Evolutionary conservation across 1,139 yeast species (phyloP).

Genomic region (Hansenula lynferdii): DNA sequence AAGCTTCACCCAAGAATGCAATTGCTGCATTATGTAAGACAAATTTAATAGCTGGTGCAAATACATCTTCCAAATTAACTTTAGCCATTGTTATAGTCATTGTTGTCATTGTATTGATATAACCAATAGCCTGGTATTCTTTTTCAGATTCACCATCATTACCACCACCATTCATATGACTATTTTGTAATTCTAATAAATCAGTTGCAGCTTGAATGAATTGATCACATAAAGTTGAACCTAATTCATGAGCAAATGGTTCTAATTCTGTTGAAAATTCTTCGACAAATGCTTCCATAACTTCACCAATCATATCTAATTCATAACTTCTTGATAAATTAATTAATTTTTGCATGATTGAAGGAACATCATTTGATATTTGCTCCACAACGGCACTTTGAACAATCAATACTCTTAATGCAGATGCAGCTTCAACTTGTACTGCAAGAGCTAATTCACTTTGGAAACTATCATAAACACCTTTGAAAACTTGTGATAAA

Average conservation of each 20-base stretch:
- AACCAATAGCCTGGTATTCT: slow-evolving; percentile 83
- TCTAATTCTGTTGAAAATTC: slow-evolving; percentile 81
- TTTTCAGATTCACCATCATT: slow-evolving; percentile 61
- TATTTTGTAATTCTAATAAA: slow-evolving; percentile 38
- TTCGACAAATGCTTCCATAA: slow-evolving; percentile 94
- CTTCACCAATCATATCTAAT: slow-evolving; percentile 78
- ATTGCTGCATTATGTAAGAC: slow-evolving; percentile 64
- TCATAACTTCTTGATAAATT: slow-evolving; percentile 79
- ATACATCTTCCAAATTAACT: slow-evolving; percentile 65
- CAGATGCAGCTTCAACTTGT: slow-evolving; percentile 82
- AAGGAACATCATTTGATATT: slow-evolving; percentile 66
- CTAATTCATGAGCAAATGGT: slow-evolving; percentile 88
- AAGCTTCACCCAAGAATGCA: slow-evolving; percentile 73
- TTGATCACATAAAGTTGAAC: slow-evolving; percentile 73
- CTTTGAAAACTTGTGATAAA: slow-evolving; percentile 58
- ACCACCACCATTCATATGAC: slow-evolving; percentile 36
- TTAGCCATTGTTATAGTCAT: slow-evolving; percentile 80
- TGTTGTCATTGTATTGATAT: slow-evolving; percentile 83
- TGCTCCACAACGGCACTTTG: slow-evolving; percentile 67
- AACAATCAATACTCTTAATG: slow-evolving; percentile 72
- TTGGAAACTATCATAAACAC: slow-evolving; percentile 34
- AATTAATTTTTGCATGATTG: slow-evolving; percentile 75
- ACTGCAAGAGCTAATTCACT: slow-evolving; percentile 55
- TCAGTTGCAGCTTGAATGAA: slow-evolving; percentile 69
- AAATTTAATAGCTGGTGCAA: slow-evolving; percentile 67